These are phyloP conservation scores for Penicillium sp. DNA, from an alignment of 2,329 filamentous ascomycete species.

Conservation along the genomic window DNA sequence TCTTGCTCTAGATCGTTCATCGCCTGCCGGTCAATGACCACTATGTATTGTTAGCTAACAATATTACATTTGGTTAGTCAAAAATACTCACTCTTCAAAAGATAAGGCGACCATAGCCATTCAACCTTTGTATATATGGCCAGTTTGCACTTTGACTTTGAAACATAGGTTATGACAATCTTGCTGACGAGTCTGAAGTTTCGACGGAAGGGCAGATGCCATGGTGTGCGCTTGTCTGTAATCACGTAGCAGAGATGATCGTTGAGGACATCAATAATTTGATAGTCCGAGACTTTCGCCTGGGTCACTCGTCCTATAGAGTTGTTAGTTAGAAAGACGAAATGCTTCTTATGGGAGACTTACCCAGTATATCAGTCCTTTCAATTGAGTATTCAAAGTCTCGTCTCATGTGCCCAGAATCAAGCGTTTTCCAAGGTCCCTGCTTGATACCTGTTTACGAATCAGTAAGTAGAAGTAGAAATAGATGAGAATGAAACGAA, in stretches of 20 bases:
- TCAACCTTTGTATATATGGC: conserved; percentile 83
- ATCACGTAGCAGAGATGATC: conserved; percentile 71
- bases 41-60: conserved; percentile 22
- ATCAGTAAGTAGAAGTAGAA: conserved; percentile 16
- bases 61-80: not conserved
- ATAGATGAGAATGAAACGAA: conserved; percentile 22
- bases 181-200: conserved; percentile 82
- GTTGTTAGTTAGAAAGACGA: conserved; percentile 12
- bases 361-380: conserved; percentile 62
- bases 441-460: conserved; percentile 64
- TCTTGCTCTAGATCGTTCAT: conserved; percentile 61
- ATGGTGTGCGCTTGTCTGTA: conserved; percentile 62
- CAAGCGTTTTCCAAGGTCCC: conserved; percentile 73
- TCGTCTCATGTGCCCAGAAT: conserved; percentile 67
- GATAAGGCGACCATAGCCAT: conserved; percentile 66
- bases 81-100: conserved; percentile 39
- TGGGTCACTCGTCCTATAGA: conserved; percentile 46
- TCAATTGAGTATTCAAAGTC: conserved; percentile 78
- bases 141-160: conserved; percentile 89
- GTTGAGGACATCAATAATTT: conserved; percentile 78
- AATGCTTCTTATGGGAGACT: conserved; percentile 20
- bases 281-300: conserved; percentile 70
- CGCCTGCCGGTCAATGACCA: conserved; percentile 60
- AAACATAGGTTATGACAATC: conserved; percentile 87
- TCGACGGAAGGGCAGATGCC: conserved; percentile 79